Conservation (phyloP, 2,329 filamentous ascomycete species). For the Parafenestella ontariensis region DNA sequence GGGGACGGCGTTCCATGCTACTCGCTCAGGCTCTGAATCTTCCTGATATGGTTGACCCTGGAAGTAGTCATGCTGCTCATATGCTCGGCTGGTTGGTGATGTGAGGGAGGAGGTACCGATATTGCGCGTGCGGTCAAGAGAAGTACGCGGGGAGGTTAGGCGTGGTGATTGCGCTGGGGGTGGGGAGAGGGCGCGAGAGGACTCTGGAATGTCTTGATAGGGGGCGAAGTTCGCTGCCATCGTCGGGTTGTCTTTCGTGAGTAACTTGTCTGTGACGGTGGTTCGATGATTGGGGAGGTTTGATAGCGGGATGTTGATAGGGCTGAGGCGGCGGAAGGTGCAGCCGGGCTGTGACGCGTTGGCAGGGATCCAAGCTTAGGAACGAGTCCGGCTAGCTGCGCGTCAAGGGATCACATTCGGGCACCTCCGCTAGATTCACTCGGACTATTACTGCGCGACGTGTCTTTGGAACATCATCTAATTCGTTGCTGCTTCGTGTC, state of each 20-base stretch:
- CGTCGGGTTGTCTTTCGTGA: constrained; percentile 2
- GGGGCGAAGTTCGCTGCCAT: constrained; percentile 77
- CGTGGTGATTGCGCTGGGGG: constrained; percentile 60
- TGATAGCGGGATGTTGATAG: constrained; percentile 6
- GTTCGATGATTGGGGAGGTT: background rate
- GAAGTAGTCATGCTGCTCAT: constrained; percentile 53
- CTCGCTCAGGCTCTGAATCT: constrained; percentile 32
- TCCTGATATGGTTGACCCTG: constrained; percentile 11
- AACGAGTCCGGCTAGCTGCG: constrained; percentile 9
- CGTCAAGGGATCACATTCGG: constrained; percentile 15
- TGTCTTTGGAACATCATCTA: background rate
- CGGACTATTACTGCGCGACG: constrained; percentile 7
- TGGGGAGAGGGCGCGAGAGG: constrained; percentile 80
- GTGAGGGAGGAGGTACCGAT: constrained; percentile 40
- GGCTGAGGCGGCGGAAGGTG: constrained; percentile 18
- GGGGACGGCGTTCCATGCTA: constrained; percentile 37
- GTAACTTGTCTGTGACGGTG: background rate
- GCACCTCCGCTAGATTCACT: constrained; percentile 3
- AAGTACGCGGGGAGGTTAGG: constrained; percentile 54
- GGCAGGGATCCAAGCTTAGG: constrained; percentile 23
- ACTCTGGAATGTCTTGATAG: constrained; percentile 93
- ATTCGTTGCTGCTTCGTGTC: background rate
- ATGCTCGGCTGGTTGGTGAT: constrained; percentile 41
- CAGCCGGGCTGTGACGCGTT: constrained; percentile 19
- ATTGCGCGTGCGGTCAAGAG: constrained; percentile 42